Conservation (phyloP, 441 rosid species). For the Adansonia madagascariensis region DNA sequence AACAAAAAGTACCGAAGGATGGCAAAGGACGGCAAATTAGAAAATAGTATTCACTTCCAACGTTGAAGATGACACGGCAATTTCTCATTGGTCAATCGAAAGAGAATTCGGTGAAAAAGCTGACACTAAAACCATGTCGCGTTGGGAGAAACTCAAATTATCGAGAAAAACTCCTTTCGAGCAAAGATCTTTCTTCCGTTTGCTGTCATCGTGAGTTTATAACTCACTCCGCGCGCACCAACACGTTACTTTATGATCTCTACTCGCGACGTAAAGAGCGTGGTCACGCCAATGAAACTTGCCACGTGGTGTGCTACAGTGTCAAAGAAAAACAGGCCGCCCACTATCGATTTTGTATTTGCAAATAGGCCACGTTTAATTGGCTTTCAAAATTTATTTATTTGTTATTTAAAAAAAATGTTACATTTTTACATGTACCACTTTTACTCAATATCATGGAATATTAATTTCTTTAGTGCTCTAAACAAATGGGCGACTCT, state of each 20-base stretch:
- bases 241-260: neutral
- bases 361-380: no score
- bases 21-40: neutral
- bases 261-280: neutral
- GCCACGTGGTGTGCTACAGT: neutral
- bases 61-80: neutral
- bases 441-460: no score
- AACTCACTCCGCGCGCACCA: neutral
- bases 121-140: neutral
- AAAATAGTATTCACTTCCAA: neutral
- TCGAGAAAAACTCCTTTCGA: neutral
- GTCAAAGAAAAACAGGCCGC: neutral
- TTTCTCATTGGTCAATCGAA: conserved; percentile 8
- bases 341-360: neutral
- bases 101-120: neutral
- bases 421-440: no score
- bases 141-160: neutral
- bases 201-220: neutral
- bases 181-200: neutral
- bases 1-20: no score
- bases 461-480: no score
- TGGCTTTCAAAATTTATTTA: no score
- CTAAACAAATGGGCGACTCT: no score
- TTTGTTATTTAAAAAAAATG: no score
- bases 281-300: neutral